Percentiles rank a stretch among this genome's conserved stretches.
These are phyloP conservation scores for Pseudocercospora cruenta DNA, from an alignment of 2,329 filamentous ascomycete species.

Conservation along the genomic window DNA sequence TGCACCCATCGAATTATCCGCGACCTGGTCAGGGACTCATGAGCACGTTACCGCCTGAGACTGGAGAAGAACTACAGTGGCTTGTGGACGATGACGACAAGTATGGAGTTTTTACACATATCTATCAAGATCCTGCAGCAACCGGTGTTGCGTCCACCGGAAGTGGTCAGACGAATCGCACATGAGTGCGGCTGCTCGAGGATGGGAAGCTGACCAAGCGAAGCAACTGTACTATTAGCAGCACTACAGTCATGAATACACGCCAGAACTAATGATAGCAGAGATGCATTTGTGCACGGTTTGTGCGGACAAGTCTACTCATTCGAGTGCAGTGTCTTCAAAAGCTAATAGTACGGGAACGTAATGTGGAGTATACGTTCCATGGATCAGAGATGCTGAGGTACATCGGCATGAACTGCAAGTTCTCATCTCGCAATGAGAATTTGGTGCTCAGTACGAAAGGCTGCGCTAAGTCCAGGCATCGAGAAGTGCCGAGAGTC, in stretches of 20 bases:
- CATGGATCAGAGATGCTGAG: too few relatives aligned
- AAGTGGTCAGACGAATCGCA: neutral
- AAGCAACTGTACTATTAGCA: neutral
- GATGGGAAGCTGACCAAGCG: neutral
- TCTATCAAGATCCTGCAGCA: constrained; percentile 30
- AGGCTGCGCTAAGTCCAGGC: too few relatives aligned
- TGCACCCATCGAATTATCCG: constrained; percentile 63
- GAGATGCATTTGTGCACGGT: neutral
- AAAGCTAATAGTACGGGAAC: too few relatives aligned
- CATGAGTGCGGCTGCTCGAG: neutral
- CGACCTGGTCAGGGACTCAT: constrained; percentile 64
- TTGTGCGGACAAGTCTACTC: too few relatives aligned
- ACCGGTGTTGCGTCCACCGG: neutral
- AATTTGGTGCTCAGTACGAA: too few relatives aligned
- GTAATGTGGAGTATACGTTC: too few relatives aligned
- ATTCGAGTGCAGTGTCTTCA: too few relatives aligned
- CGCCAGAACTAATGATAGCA: neutral
- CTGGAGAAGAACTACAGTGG: constrained; percentile 61
- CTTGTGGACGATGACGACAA: constrained; percentile 60
- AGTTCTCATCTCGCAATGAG: too few relatives aligned
- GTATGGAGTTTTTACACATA: constrained; percentile 61
- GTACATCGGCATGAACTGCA: too few relatives aligned
- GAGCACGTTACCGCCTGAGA: constrained; percentile 57
- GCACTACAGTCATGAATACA: neutral
- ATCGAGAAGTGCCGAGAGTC: too few relatives aligned